phyloP scores from a whole-genome alignment of 768 basidiomycete species.

The Mycena alexandri region DNA sequence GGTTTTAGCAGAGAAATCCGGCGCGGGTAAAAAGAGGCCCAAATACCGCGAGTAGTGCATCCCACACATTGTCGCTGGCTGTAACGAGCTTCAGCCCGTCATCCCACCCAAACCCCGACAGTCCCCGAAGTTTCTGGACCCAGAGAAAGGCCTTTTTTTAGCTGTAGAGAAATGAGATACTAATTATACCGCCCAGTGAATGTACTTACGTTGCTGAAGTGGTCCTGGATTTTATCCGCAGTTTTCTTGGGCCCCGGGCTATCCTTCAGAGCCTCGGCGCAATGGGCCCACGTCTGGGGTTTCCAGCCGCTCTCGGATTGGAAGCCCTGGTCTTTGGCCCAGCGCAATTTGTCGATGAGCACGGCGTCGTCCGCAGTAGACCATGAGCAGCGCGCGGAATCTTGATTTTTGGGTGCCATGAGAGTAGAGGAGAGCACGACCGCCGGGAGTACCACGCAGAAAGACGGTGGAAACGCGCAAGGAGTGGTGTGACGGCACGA shows the following conservation, averaged over 20 bases:
- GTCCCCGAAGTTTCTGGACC: conserved; percentile 33
- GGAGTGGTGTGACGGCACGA: no score
- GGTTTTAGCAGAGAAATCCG: no score
- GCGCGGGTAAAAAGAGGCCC: no score
- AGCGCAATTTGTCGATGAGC: background rate
- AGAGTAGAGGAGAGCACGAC: no score
- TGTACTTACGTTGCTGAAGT: conserved; percentile 8
- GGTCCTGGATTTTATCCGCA: conserved; percentile 12
- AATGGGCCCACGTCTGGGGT: background rate
- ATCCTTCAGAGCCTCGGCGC: conserved; percentile 4
- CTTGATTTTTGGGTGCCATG: no score
- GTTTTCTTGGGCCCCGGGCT: background rate
- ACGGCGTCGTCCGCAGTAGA: background rate
- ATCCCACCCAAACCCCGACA: conserved; percentile 48
- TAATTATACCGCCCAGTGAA: background rate
- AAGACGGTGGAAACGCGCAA: no score
- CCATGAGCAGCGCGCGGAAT: no score
- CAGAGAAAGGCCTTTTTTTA: conserved; percentile 33
- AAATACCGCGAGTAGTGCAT: conserved; percentile 34
- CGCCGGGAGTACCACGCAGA: no score
- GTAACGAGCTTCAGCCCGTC: conserved; percentile 40
- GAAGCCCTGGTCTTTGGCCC: background rate
- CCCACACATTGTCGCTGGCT: conserved; percentile 46
- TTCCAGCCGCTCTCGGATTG: background rate
- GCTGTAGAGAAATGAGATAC: conserved; percentile 14